These are phyloP conservation scores for Picea sitchensis DNA, from an alignment of 75 land plant species.

Conservation along the genomic window DNA sequence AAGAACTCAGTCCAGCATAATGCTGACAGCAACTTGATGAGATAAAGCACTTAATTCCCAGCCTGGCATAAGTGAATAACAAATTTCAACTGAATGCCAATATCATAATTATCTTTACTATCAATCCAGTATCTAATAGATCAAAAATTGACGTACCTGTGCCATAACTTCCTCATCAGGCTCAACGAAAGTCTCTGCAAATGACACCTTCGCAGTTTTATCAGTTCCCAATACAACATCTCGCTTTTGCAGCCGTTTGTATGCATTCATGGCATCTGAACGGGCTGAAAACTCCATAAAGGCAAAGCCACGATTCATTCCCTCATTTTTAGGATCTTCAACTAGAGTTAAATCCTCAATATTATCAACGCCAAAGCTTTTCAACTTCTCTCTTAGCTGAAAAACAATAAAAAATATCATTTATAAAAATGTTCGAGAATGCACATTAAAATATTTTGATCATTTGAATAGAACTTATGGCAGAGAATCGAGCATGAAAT, in stretches of 20 bases:
- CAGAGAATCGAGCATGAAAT: neutral
- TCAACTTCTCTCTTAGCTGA: slow-evolving; percentile 35
- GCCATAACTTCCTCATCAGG: slow-evolving; percentile 63
- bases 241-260: slow-evolving; percentile 34
- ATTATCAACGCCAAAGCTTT: slow-evolving; percentile 34
- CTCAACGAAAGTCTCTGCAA: slow-evolving; percentile 56
- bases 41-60: too few species aligned
- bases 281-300: slow-evolving; percentile 47
- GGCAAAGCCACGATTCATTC: slow-evolving; percentile 53
- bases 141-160: slow-evolving; percentile 24
- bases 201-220: slow-evolving; percentile 46
- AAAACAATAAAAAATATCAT: neutral
- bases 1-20: neutral
- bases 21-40: neutral
- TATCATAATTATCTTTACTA: too few species aligned
- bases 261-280: slow-evolving; percentile 47
- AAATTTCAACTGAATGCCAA: too few species aligned
- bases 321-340: slow-evolving; percentile 40
- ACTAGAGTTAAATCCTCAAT: slow-evolving; percentile 49
- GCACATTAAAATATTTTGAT: too few species aligned
- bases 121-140: neutral
- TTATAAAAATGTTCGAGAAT: too few species aligned
- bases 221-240: slow-evolving; percentile 51
- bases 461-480: too few species aligned
- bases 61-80: too few species aligned